These are phyloP conservation scores for Calonectria hawksworthii DNA, from an alignment of 2,329 filamentous ascomycete species.

Conservation along the genomic window DNA sequence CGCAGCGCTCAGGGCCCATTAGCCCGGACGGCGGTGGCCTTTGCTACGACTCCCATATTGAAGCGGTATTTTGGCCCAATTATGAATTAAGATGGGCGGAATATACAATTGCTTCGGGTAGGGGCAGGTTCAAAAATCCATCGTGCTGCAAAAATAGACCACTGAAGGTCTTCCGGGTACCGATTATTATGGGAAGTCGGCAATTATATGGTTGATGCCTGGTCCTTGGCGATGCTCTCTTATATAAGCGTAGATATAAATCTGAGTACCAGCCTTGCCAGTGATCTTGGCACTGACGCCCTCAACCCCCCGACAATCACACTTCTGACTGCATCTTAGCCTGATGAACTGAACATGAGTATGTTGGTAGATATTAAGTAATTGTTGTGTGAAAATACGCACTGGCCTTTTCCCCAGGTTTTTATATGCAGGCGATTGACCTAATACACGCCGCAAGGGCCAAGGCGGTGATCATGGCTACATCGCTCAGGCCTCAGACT, in stretches of 20 bases:
- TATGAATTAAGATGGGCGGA: constrained; percentile 39
- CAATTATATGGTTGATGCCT: not conserved
- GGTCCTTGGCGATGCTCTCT: too few species aligned
- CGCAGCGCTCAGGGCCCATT: constrained; percentile 41
- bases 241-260: not conserved
- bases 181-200: not conserved
- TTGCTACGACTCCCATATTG: constrained; percentile 52
- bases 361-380: not conserved
- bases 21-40: constrained; percentile 49
- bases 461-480: not conserved
- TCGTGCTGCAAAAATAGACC: not conserved
- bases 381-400: not conserved
- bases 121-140: not conserved
- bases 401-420: not conserved
- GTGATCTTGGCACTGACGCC: not conserved
- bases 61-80: constrained; percentile 47
- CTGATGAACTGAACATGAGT: not conserved
- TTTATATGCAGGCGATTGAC: not conserved
- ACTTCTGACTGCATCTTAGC: not conserved
- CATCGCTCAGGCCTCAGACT: not conserved
- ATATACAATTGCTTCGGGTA: constrained; percentile 9
- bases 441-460: not conserved
- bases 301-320: not conserved
- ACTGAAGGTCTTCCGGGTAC: not conserved
- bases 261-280: not conserved